Conservation (phyloP, 2,329 filamentous ascomycete genomes). For the Apiospora saccharicola region DNA sequence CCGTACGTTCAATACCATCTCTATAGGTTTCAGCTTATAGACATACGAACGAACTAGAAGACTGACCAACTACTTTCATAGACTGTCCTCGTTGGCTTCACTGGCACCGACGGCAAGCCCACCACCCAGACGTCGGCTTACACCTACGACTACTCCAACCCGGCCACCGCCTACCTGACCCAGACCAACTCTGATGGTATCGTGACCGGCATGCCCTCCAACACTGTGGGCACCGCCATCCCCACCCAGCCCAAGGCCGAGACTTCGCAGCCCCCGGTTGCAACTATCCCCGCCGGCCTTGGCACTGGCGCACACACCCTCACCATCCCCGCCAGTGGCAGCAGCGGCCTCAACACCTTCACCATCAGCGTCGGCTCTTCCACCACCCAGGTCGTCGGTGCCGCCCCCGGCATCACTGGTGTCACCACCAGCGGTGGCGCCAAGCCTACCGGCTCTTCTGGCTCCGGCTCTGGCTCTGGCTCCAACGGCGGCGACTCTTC, state of each 20-base stretch:
- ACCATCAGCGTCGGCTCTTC: conserved; percentile 11
- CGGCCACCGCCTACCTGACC: conserved; percentile 30
- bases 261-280: conserved; percentile 30
- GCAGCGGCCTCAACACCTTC: not conserved
- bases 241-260: conserved; percentile 29
- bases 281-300: conserved; percentile 51
- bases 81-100: conserved; percentile 30
- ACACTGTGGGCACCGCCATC: conserved; percentile 10
- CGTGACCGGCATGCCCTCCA: conserved; percentile 30
- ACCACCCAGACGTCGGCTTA: conserved; percentile 29
- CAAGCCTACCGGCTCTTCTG: not conserved
- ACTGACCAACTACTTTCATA: conserved; percentile 26
- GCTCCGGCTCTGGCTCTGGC: not conserved
- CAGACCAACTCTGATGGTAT: conserved; percentile 33
- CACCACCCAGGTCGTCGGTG: not conserved
- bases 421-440: conserved; percentile 1
- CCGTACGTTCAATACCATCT: conserved; percentile 25
- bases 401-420: not conserved
- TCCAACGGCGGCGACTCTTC: not conserved
- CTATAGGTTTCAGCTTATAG: not conserved
- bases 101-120: conserved; percentile 27
- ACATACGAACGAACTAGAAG: not conserved
- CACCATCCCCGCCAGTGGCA: not conserved
- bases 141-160: conserved; percentile 32
- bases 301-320: conserved; percentile 22